These are phyloP conservation scores for Eucalyptus virginea DNA, from an alignment of 345 rosid genomes.

Conservation along the genomic window DNA sequence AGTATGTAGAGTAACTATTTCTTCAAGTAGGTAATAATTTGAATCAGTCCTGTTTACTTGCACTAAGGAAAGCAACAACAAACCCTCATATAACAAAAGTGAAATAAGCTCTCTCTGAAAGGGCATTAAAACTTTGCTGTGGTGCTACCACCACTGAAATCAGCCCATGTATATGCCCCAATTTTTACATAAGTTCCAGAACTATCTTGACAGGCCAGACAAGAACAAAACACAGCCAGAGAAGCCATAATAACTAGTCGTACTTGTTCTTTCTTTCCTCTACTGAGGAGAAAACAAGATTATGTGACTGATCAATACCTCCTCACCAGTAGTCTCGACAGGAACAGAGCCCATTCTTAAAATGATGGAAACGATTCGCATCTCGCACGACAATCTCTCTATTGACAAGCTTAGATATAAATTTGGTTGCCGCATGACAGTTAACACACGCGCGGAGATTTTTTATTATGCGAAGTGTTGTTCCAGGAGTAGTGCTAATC, in stretches of 20 bases:
- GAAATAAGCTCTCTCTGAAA: background rate
- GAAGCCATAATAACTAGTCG: background rate
- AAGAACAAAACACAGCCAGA: background rate
- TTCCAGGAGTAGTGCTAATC: constrained; percentile 3
- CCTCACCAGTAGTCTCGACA: constrained; percentile 7
- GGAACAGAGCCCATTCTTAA: constrained; percentile 3
- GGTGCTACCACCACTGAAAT: background rate
- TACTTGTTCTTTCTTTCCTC: background rate
- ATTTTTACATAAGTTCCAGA: background rate
- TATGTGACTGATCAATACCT: background rate
- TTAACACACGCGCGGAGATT: constrained; percentile 5
- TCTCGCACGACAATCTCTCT: constrained; percentile 5
- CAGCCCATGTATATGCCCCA: background rate
- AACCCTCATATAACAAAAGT: background rate
- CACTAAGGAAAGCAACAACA: background rate
- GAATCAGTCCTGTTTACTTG: background rate
- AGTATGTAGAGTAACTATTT: background rate
- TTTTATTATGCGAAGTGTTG: constrained; percentile 3
- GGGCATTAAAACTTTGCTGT: background rate
- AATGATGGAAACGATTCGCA: constrained; percentile 8
- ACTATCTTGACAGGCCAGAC: background rate
- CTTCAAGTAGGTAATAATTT: background rate
- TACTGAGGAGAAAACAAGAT: background rate
- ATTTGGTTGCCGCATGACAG: constrained; percentile 7
- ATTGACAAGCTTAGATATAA: constrained; percentile 1